phyloP scores from a whole-genome alignment of 345 rosid species.

The Populus davidiana region DNA sequence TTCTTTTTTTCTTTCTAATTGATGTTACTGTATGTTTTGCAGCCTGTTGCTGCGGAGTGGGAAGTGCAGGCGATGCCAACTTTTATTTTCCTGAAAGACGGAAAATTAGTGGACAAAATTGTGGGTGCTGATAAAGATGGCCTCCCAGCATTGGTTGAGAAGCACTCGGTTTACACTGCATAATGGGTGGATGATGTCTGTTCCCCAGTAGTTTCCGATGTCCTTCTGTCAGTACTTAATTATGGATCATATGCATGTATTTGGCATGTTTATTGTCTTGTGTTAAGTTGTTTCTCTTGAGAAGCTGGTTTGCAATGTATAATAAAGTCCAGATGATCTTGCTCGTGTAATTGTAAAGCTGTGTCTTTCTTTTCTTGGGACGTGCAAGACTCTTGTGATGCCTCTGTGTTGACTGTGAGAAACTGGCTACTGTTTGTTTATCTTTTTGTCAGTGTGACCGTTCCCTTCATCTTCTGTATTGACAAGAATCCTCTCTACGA shows the following conservation, averaged over 20 bases:
- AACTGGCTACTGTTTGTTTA: neutral
- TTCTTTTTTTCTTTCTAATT: neutral
- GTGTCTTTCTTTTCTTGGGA: neutral
- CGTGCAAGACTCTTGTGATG: neutral
- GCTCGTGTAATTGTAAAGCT: neutral
- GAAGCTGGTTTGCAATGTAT: neutral
- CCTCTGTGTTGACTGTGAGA: neutral
- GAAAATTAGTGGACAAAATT: neutral
- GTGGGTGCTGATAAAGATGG: conserved; percentile 20
- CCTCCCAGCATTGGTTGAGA: neutral
- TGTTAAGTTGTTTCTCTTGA: neutral
- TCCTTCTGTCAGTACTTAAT: neutral
- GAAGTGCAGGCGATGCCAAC: conserved; percentile 6
- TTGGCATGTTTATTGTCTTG: neutral
- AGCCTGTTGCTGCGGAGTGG: neutral
- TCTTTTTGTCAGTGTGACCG: neutral
- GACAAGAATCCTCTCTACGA: no score
- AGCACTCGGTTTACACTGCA: conserved; percentile 12
- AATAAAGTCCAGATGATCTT: neutral
- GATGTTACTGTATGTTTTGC: neutral
- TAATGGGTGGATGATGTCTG: neutral
- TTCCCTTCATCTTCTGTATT: neutral
- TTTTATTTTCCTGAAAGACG: conserved; percentile 3
- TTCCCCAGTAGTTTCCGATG: neutral
- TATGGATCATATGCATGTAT: neutral